Evolutionary conservation across 495 filamentous ascomycete species (phyloP).

Genomic region (Podospora pseudoanserina): DNA sequence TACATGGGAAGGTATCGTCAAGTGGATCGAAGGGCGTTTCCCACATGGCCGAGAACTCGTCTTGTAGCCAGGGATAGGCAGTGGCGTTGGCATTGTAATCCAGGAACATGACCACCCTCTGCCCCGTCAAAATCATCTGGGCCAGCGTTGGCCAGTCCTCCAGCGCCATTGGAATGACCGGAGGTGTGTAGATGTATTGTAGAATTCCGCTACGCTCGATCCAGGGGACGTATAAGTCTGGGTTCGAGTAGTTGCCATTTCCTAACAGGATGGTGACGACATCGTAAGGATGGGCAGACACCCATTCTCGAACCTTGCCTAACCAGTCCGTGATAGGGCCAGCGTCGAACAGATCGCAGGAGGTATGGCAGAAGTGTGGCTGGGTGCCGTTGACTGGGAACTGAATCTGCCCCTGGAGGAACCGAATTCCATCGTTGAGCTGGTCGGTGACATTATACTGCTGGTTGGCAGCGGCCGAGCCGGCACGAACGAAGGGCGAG

Average conservation of each 20-base stretch:
- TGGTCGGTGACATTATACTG: constrained; percentile 63
- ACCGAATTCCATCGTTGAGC: constrained; percentile 82
- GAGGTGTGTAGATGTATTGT: constrained; percentile 67
- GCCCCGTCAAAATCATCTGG: constrained; percentile 65
- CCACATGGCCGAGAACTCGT: constrained; percentile 73
- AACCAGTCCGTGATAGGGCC: constrained; percentile 77
- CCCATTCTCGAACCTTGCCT: constrained; percentile 64
- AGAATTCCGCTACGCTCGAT: constrained; percentile 66
- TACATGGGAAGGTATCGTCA: constrained; percentile 62
- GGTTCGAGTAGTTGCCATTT: constrained; percentile 65
- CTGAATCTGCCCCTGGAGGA: constrained; percentile 80
- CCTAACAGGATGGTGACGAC: constrained; percentile 87
- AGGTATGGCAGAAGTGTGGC: constrained; percentile 70
- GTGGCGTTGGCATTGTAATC: constrained; percentile 85
- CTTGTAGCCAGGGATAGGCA: constrained; percentile 68
- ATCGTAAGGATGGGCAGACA: constrained; percentile 74
- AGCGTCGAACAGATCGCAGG: constrained; percentile 72
- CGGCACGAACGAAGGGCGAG: constrained; percentile 69
- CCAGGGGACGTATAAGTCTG: constrained; percentile 40
- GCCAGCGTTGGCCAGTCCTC: constrained; percentile 82
- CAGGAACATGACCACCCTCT: constrained; percentile 52
- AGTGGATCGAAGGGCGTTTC: constrained; percentile 72
- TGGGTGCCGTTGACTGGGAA: constrained; percentile 40
- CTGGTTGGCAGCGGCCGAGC: constrained; percentile 79
- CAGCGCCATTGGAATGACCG: constrained; percentile 62